Evolutionary conservation across 2,329 filamentous ascomycete species (phyloP).

Genomic region (Cytospora chrysosperma): DNA sequence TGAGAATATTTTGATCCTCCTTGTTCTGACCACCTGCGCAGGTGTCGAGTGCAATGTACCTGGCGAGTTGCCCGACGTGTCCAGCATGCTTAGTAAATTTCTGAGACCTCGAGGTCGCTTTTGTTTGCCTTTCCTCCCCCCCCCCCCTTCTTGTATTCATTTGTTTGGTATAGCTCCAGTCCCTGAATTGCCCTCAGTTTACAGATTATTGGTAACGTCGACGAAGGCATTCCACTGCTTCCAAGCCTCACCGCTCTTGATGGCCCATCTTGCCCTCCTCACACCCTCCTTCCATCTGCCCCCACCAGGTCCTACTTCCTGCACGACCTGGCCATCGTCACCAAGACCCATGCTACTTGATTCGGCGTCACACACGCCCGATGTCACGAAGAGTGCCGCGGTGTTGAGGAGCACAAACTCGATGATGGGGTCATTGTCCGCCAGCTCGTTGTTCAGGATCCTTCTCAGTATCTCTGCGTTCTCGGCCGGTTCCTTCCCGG

Average conservation of each 20-base stretch:
- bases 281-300: slow-evolving; percentile 95
- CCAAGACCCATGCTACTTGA: slow-evolving; percentile 74
- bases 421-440: slow-evolving; percentile 77
- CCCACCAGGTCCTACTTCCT: slow-evolving; percentile 79
- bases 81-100: neutral
- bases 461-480: slow-evolving; percentile 82
- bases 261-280: slow-evolving; percentile 80
- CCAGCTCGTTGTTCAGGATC: slow-evolving; percentile 72
- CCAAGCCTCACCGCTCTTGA: slow-evolving; percentile 84
- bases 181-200: neutral
- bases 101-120: neutral
- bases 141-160: too few species aligned
- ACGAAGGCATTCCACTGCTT: slow-evolving; percentile 82
- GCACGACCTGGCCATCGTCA: slow-evolving; percentile 78
- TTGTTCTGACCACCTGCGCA: neutral
- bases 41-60: neutral
- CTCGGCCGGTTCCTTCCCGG: slow-evolving; percentile 80
- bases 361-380: slow-evolving; percentile 83
- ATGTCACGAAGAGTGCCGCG: slow-evolving; percentile 80
- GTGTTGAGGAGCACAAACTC: slow-evolving; percentile 96
- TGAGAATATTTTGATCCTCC: neutral
- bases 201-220: slow-evolving; percentile 65
- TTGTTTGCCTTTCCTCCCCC: neutral
- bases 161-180: neutral
- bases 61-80: neutral